Evolutionary conservation across 176 grass and related monocot species (phyloP).

Genomic region (Triticum urartu): DNA sequence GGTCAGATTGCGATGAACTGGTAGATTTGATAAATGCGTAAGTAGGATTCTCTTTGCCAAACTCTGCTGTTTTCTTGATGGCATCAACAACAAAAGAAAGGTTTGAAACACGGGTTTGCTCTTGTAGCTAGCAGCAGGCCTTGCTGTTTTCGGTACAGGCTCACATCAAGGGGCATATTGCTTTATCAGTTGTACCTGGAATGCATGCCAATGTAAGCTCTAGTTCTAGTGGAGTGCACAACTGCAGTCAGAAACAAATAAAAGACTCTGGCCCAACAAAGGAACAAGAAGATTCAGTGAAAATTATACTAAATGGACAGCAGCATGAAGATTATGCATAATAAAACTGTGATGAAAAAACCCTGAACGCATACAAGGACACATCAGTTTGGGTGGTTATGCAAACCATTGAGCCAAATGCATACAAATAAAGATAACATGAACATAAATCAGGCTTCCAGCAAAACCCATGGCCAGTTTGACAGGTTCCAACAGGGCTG

Average conservation of each 20-base stretch:
- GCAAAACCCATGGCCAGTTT: background rate
- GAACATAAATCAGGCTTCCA: too few species aligned
- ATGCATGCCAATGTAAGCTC: conserved; percentile 17
- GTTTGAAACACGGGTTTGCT: conserved; percentile 79
- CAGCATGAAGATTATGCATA: background rate
- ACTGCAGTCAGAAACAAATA: background rate
- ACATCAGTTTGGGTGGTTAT: conserved; percentile 85
- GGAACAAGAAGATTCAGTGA: conserved; percentile 5
- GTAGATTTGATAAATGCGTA: background rate
- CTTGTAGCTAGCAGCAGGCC: conserved; percentile 56
- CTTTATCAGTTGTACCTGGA: conserved; percentile 81
- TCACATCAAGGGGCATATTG: conserved; percentile 85
- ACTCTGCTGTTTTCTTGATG: conserved; percentile 70
- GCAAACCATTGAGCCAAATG: conserved; percentile 75
- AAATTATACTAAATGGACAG: background rate
- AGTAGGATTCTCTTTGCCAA: conserved; percentile 53
- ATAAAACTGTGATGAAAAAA: background rate
- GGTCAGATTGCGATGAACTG: too few species aligned
- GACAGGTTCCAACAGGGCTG: background rate
- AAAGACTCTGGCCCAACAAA: background rate
- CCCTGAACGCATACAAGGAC: conserved; percentile 51
- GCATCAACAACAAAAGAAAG: conserved; percentile 63
- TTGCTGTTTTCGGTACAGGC: conserved; percentile 82
- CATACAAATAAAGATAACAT: too few species aligned
- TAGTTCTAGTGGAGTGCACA: background rate